A percentile compares a stretch with the other conserved stretches of the same genome.
Evolutionary conservation across 2,329 filamentous ascomycete species (phyloP).

Genomic region (Botrytis cinerea): DNA sequence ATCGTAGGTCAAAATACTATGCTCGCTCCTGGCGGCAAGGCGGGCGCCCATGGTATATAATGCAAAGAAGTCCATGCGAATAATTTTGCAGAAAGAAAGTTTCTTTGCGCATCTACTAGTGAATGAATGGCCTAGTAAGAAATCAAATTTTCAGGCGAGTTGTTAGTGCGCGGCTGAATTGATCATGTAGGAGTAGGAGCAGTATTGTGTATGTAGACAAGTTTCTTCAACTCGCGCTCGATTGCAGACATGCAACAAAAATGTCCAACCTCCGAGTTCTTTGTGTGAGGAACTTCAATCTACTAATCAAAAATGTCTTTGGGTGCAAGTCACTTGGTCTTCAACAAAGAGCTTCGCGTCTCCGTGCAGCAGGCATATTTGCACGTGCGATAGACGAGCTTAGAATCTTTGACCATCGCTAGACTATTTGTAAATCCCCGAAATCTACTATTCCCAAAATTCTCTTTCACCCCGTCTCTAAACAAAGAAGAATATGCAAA

Average conservation of each 20-base stretch:
- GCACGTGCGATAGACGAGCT: neutral
- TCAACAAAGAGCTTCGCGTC: neutral
- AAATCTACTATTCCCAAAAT: neutral
- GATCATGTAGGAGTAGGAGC: neutral
- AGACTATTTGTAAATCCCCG: neutral
- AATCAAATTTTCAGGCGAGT: neutral
- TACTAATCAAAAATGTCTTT: neutral
- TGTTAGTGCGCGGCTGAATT: neutral
- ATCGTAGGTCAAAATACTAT: neutral
- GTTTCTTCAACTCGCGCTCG: neutral
- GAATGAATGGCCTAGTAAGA: neutral
- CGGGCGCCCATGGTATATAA: neutral
- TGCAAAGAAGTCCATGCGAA: neutral
- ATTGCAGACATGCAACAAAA: constrained; percentile 17
- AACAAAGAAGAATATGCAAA: constrained; percentile 4
- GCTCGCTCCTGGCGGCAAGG: neutral
- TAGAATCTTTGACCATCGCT: too few species aligned
- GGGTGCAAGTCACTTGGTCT: neutral
- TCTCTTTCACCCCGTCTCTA: neutral
- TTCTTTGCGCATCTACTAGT: neutral
- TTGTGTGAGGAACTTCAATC: neutral
- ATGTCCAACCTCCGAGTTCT: neutral
- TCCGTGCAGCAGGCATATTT: neutral
- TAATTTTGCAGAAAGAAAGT: neutral
- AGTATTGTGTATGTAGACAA: neutral